Evolutionary conservation across 768 basidiomycete genomes (phyloP).

Genomic region (Mycena vulgaris): DNA sequence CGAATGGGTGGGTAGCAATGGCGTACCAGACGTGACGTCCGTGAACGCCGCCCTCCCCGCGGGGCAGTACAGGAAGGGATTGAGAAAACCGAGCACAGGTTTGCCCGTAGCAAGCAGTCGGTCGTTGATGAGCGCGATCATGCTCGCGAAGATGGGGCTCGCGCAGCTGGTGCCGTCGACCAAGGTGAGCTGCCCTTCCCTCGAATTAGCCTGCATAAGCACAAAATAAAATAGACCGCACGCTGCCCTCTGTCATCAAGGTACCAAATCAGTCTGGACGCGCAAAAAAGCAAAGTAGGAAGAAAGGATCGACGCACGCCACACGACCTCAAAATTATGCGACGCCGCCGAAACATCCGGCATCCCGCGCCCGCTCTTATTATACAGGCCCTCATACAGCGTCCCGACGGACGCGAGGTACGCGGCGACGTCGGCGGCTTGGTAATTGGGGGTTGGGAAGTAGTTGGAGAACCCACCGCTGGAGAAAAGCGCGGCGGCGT

Average conservation of each 20-base stretch:
- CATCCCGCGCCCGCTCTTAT: slow-evolving; percentile 1
- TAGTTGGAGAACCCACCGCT: no score
- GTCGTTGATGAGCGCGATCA: slow-evolving; percentile 62
- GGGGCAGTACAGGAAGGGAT: slow-evolving; percentile 56
- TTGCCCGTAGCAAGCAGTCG: slow-evolving; percentile 50
- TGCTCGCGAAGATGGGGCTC: slow-evolving; percentile 59
- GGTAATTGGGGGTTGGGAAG: slow-evolving; percentile 41
- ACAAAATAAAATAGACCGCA: neutral
- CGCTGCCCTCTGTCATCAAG: neutral
- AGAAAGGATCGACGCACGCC: slow-evolving; percentile 1
- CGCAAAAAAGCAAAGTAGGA: neutral
- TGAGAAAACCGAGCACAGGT: slow-evolving; percentile 57
- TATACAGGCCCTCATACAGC: slow-evolving; percentile 49
- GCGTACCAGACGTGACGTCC: slow-evolving; percentile 21
- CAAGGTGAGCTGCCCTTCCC: slow-evolving; percentile 11
- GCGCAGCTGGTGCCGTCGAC: slow-evolving; percentile 63
- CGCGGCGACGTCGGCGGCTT: slow-evolving; percentile 33
- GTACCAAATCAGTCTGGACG: neutral
- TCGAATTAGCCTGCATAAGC: no score
- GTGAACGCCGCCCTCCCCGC: slow-evolving; percentile 26
- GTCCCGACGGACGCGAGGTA: slow-evolving; percentile 37
- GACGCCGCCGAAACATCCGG: slow-evolving; percentile 41
- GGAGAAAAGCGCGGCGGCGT: slow-evolving; percentile 52
- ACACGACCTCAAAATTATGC: slow-evolving; percentile 51
- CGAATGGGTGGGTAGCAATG: neutral